Evolutionary conservation across 495 filamentous ascomycete species (phyloP).

Genomic region (Hyaloscypha hepaticicola): DNA sequence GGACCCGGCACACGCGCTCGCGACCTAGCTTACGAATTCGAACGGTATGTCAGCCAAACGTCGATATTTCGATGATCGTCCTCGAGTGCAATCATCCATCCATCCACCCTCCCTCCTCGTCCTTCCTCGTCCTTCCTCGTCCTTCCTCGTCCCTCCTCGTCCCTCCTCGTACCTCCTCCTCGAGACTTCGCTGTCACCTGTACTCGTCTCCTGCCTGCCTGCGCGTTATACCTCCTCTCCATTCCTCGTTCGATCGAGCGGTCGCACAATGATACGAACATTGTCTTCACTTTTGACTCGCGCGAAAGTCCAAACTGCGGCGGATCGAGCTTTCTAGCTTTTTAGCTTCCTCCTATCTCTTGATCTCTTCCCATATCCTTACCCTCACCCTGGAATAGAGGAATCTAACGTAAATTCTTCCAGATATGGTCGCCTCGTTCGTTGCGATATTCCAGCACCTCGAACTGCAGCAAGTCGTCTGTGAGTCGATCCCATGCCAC

Average conservation of each 20-base stretch:
- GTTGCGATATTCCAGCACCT: constrained; percentile 97
- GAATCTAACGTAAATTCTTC: constrained; percentile 28
- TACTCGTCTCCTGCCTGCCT: constrained; percentile 37
- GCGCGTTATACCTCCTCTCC: constrained; percentile 33
- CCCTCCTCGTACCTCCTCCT: constrained; percentile 31
- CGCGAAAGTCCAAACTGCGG: constrained; percentile 24
- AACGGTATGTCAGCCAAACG: constrained; percentile 79
- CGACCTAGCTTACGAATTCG: constrained; percentile 99
- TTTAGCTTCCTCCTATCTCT: constrained; percentile 16
- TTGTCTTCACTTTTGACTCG: constrained; percentile 38
- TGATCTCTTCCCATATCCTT: constrained; percentile 21
- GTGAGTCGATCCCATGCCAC: constrained; percentile 58
- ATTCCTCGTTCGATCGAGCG: constrained; percentile 52
- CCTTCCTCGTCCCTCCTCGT: constrained; percentile 38
- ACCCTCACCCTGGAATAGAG: constrained; percentile 15
- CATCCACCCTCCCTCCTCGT: constrained; percentile 39
- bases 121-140: constrained; percentile 38
- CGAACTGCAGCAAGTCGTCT: constrained; percentile 88
- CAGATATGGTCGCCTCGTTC: constrained; percentile 97
- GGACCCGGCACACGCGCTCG: constrained; percentile 98
- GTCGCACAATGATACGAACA: constrained; percentile 48
- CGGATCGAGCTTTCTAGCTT: constrained; percentile 25
- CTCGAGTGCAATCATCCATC: constrained; percentile 42
- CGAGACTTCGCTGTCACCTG: constrained; percentile 38
- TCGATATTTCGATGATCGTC: constrained; percentile 46